Conservation (phyloP, 768 basidiomycete genomes). For the Mycena amicta region DNA sequence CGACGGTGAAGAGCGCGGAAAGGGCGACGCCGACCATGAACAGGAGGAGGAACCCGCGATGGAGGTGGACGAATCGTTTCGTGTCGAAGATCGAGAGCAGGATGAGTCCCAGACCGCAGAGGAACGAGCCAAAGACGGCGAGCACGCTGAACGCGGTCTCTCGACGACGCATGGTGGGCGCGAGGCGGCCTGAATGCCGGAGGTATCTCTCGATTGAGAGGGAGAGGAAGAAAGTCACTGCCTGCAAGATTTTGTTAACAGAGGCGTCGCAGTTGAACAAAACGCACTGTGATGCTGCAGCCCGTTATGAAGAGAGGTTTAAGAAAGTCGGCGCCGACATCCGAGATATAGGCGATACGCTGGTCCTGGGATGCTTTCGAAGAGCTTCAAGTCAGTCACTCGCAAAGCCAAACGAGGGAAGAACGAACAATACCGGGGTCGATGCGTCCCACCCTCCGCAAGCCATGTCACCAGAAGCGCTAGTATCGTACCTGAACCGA, state of each 20-base stretch:
- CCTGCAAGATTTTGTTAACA: constrained; percentile 23
- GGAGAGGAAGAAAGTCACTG: constrained; percentile 59
- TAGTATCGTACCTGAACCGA: constrained; percentile 52
- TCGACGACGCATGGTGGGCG: constrained; percentile 57
- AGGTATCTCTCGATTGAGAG: constrained; percentile 65
- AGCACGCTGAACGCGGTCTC: constrained; percentile 58
- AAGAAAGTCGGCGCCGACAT: constrained; percentile 70
- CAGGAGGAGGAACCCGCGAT: constrained; percentile 65
- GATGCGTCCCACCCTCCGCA: constrained; percentile 46
- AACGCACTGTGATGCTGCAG: constrained; percentile 54
- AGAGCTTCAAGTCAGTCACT: neutral
- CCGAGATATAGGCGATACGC: constrained; percentile 73
- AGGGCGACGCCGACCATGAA: constrained; percentile 75
- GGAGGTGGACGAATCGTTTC: constrained; percentile 48
- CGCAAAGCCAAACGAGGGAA: neutral
- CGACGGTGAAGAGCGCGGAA: constrained; percentile 73
- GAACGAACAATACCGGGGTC: constrained; percentile 48
- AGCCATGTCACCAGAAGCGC: constrained; percentile 77
- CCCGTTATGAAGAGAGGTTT: constrained; percentile 78
- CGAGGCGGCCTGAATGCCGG: constrained; percentile 64
- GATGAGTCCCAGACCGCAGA: constrained; percentile 67
- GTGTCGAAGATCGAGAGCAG: constrained; percentile 76
- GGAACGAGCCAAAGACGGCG: constrained; percentile 61
- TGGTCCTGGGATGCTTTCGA: constrained; percentile 49
- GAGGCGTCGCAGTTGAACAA: neutral